Percentiles rank a stretch among this genome's conserved stretches.
Conservation (phyloP, 371 early-diverging fungal species). For the Lichtheimia ornata region DNA sequence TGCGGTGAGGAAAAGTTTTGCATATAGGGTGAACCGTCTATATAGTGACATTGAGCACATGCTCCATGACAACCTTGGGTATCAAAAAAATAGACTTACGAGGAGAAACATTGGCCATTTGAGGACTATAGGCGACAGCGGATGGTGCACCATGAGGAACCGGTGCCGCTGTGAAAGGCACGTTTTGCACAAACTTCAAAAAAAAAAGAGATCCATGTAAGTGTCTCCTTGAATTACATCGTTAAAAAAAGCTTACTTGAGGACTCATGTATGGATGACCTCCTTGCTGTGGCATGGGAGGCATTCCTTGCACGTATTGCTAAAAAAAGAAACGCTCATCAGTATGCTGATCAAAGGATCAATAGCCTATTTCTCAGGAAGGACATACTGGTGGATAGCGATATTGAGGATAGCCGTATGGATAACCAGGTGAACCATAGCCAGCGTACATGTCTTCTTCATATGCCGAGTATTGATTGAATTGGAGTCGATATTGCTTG, state of each 20-base stretch:
- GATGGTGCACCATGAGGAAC: slow-evolving; percentile 11
- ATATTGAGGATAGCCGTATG: slow-evolving; percentile 48
- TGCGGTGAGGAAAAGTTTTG: slow-evolving; percentile 54
- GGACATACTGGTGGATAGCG: slow-evolving; percentile 41
- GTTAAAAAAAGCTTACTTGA: slow-evolving; percentile 24
- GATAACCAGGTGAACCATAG: slow-evolving; percentile 44
- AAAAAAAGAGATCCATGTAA: neutral
- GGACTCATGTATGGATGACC: slow-evolving; percentile 48
- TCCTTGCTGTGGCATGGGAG: slow-evolving; percentile 17
- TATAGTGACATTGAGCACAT: neutral
- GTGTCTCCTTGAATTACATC: neutral
- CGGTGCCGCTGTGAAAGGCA: neutral
- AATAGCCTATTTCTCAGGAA: neutral
- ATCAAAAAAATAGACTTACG: slow-evolving; percentile 25
- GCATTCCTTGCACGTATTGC: slow-evolving; percentile 39
- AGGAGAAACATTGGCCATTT: slow-evolving; percentile 45
- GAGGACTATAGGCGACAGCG: slow-evolving; percentile 44
- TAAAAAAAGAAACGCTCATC: neutral
- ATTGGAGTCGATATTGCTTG: slow-evolving; percentile 45
- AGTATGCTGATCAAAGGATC: neutral
- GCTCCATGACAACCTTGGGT: neutral
- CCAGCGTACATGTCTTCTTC: slow-evolving; percentile 39
- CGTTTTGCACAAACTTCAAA: neutral
- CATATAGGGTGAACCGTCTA: slow-evolving; percentile 49
- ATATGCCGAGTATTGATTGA: slow-evolving; percentile 35